Percentiles rank a stretch among this genome's conserved stretches.
phyloP scores from a whole-genome alignment of 2,329 filamentous ascomycete species.

The Aspergillus sp. region DNA sequence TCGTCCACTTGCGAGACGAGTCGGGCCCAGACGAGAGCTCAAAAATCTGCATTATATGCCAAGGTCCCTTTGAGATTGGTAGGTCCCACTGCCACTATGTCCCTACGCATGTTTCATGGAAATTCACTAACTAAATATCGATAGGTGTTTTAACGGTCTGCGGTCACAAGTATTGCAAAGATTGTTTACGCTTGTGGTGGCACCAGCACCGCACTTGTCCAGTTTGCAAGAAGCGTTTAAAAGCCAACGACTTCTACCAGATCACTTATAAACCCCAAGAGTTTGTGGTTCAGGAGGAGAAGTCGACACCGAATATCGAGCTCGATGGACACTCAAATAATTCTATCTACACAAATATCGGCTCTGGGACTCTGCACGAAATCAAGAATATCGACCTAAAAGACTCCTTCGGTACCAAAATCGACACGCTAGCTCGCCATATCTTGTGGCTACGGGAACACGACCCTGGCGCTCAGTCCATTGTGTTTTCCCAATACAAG shows the following conservation, averaged over 20 bases:
- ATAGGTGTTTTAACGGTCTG: constrained; percentile 66
- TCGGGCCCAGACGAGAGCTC: constrained; percentile 60
- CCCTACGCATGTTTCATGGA: not conserved
- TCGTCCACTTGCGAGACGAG: constrained; percentile 62
- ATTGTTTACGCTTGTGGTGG: constrained; percentile 82
- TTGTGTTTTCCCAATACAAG: constrained; percentile 90
- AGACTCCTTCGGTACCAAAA: constrained; percentile 80
- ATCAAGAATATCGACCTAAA: constrained; percentile 80
- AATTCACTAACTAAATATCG: constrained; percentile 4
- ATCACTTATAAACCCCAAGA: constrained; percentile 80
- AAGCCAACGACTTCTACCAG: constrained; percentile 70
- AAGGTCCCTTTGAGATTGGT: constrained; percentile 72
- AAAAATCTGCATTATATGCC: constrained; percentile 83
- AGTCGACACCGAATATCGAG: constrained; percentile 29
- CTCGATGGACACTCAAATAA: constrained; percentile 36
- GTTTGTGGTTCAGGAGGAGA: constrained; percentile 64
- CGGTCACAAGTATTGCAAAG: constrained; percentile 88
- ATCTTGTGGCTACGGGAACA: constrained; percentile 80
- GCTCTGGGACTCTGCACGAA: constrained; percentile 66
- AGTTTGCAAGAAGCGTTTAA: constrained; percentile 73
- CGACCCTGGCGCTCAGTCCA: constrained; percentile 83
- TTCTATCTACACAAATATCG: constrained; percentile 76
- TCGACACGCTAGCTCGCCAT: constrained; percentile 79
- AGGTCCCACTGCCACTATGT: constrained; percentile 39
- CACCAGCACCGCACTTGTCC: constrained; percentile 73